These are phyloP conservation scores for Fusarium temperatum DNA, from an alignment of 2,329 filamentous ascomycete species.

Conservation along the genomic window DNA sequence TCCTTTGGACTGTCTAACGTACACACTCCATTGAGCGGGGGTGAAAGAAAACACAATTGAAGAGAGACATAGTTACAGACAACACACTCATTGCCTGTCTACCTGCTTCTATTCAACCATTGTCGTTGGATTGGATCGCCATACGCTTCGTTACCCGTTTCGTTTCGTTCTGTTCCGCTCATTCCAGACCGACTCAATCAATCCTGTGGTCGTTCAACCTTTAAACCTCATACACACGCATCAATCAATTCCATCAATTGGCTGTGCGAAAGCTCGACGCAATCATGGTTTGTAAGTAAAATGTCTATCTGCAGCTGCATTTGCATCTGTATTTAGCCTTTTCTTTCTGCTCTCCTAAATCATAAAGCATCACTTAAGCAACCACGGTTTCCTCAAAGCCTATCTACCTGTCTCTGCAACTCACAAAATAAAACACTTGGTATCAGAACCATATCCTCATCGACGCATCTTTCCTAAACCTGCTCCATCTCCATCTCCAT, in stretches of 20 bases:
- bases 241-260: not conserved
- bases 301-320: not conserved
- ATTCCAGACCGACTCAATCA: not conserved
- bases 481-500: conserved; percentile 7
- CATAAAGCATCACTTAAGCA: not conserved
- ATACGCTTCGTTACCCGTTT: conserved; percentile 3
- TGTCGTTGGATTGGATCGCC: conserved; percentile 16
- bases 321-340: not conserved
- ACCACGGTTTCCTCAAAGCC: not conserved
- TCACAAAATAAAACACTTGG: not conserved
- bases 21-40: conserved; percentile 11
- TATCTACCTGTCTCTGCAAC: not conserved
- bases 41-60: not conserved
- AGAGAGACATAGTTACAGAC: not conserved
- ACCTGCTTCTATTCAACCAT: not conserved
- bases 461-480: not conserved
- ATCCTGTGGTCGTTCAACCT: not conserved
- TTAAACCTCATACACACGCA: not conserved
- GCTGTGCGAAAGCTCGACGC: not conserved
- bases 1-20: not conserved
- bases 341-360: not conserved
- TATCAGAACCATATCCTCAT: not conserved
- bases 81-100: not conserved
- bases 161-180: not conserved
- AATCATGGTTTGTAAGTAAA: conserved; percentile 34